Evolutionary conservation across 495 filamentous ascomycete species (phyloP), one percentile per base, ranked within the genome.

Genomic region (Penicilliopsis zonata): DNA sequence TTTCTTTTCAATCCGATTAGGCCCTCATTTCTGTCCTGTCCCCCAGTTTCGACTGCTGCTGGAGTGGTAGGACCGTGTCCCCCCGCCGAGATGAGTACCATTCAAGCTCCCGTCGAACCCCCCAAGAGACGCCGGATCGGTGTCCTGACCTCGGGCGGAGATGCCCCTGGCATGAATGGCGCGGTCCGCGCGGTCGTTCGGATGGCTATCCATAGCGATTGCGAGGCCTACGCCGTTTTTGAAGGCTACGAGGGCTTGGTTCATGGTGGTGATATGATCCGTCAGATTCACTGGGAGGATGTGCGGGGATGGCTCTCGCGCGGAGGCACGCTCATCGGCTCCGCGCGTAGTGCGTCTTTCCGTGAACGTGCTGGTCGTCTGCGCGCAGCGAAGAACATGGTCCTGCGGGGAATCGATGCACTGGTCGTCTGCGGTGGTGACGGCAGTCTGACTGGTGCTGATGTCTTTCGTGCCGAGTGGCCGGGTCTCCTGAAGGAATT

Each of bases 221-320:
- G 90, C 57, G 83, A 92, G 38, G 71, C 85, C 32, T 99, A 78
- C 46, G 84, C 77, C 45, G 70, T 99, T 44, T 87, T 82, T 55
- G 92, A 99, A 59, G 92, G 92, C 30, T 99, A 96, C 62, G 83
- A 95, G 44, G 92, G 92, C 17, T 69, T 99, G 28, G 92, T 99
- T 10, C 70, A 80, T 40, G 90, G 88, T 46, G 83, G 86, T 7
- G 69, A 81, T 41, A 71, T 90, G 55, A 98, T 98, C 54, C 71
- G 73, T 34, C 73, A 86, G 60, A 74, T 92, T 70, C 59, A 71
- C 29, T 99, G 92, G 92, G 74, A 88, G 37, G 90, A 95, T 57
- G 92, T 99, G 26, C 80, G 92, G 31, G 90, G 92, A 35, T 96
- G 77, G 69, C 68, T 93, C 29, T 90, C 84, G 4, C 86, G 93